Evolutionary conservation across 2,329 filamentous ascomycete genomes (phyloP).

Genomic region (Calonectria hongkongensis): DNA sequence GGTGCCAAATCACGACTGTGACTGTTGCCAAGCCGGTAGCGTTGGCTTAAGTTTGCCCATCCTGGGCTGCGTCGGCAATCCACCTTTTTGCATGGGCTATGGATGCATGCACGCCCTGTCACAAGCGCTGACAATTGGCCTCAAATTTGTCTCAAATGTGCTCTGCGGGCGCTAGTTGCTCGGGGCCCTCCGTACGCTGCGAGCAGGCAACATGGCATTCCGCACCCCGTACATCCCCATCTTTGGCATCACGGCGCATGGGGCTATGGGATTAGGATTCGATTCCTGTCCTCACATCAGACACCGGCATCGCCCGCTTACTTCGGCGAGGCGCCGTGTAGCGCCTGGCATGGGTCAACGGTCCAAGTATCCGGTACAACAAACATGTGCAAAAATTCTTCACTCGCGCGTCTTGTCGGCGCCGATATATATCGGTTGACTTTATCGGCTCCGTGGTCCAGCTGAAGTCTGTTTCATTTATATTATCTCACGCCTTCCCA

Average conservation of each 20-base stretch:
- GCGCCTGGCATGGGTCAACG: neutral
- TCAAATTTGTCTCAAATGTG: constrained; percentile 24
- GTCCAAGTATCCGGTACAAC: neutral
- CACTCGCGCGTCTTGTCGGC: neutral
- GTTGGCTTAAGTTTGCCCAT: neutral
- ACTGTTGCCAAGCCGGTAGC: neutral
- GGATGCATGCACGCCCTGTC: constrained; percentile 20
- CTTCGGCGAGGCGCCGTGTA: neutral
- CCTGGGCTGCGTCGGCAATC: constrained; percentile 1
- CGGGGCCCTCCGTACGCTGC: neutral
- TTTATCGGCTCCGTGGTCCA: neutral
- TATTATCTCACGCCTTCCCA: neutral
- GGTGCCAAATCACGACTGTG: neutral
- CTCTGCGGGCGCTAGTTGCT: neutral
- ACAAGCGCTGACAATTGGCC: constrained; percentile 24
- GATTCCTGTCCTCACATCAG: constrained; percentile 8
- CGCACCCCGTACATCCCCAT: neutral
- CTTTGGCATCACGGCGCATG: constrained; percentile 61
- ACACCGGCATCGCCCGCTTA: neutral
- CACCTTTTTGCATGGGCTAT: constrained; percentile 20
- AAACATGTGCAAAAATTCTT: neutral
- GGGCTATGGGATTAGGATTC: neutral
- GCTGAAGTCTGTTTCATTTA: neutral
- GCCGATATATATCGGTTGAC: neutral
- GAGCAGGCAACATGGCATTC: neutral